Evolutionary conservation across 2,329 filamentous ascomycete species (phyloP).

Genomic region (Geoglossum cookeanum): DNA sequence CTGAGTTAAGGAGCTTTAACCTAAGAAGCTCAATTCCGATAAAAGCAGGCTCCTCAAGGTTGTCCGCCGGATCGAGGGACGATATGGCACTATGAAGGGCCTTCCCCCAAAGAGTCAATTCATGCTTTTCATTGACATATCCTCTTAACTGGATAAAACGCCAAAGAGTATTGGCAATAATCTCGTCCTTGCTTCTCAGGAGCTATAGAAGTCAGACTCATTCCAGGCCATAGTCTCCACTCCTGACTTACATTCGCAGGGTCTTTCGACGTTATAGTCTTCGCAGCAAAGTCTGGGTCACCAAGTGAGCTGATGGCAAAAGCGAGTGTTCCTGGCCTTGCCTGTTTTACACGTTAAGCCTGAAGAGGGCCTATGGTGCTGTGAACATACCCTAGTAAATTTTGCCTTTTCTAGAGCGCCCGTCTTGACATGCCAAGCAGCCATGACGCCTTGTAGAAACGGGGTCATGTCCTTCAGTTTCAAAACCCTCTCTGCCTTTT

Average conservation of each 20-base stretch:
- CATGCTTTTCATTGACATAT: constrained; percentile 63
- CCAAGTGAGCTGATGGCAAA: constrained; percentile 10
- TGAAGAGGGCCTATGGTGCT: constrained; percentile 34
- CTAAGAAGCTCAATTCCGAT: constrained; percentile 73
- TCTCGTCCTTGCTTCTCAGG: constrained; percentile 47
- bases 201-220: constrained; percentile 14
- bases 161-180: constrained; percentile 62
- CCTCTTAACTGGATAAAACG: constrained; percentile 76
- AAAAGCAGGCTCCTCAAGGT: constrained; percentile 59
- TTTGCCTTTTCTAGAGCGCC: constrained; percentile 23
- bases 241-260: constrained; percentile 13
- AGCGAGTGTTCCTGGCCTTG: constrained; percentile 8
- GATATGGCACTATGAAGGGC: constrained; percentile 54
- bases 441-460: constrained; percentile 32
- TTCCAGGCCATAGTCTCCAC: not conserved
- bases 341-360: constrained; percentile 1
- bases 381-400: not conserved
- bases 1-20: constrained; percentile 56
- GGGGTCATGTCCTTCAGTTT: constrained; percentile 31
- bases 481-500: constrained; percentile 41
- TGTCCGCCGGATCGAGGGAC: constrained; percentile 34
- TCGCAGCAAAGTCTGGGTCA: constrained; percentile 9
- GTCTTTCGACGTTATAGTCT: constrained; percentile 10
- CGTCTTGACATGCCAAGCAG: constrained; percentile 57
- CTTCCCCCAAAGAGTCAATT: constrained; percentile 67